Evolutionary conservation across 2,329 filamentous ascomycete species (phyloP).

Genomic region (Claviceps sp.): DNA sequence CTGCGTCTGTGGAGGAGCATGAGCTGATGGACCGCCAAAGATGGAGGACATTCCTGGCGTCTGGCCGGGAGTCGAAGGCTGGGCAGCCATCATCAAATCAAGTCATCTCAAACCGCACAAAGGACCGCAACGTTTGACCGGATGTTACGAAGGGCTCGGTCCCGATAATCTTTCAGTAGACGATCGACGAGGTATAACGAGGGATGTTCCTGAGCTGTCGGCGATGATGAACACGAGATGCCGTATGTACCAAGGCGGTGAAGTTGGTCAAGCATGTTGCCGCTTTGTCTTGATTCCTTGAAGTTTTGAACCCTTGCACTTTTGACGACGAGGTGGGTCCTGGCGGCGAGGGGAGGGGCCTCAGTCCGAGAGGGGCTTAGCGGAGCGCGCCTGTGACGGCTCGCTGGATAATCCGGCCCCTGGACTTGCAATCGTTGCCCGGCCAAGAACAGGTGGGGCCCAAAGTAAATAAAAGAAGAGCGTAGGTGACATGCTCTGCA

Average conservation of each 20-base stretch:
- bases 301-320: background rate
- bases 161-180: background rate
- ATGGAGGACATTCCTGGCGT: slow-evolving; percentile 28
- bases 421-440: slow-evolving; percentile 18
- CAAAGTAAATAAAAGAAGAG: slow-evolving; percentile 34
- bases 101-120: slow-evolving; percentile 5
- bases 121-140: background rate
- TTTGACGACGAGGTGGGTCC: background rate
- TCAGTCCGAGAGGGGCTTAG: slow-evolving; percentile 1
- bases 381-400: background rate
- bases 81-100: slow-evolving; percentile 23
- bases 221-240: background rate
- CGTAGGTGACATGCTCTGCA: slow-evolving; percentile 9
- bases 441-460: slow-evolving; percentile 21
- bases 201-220: background rate
- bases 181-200: background rate
- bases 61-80: slow-evolving; percentile 32
- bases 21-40: slow-evolving; percentile 29
- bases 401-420: slow-evolving; percentile 6
- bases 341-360: background rate
- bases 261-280: background rate
- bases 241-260: background rate
- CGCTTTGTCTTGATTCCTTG: too few species aligned
- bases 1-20: slow-evolving; percentile 14
- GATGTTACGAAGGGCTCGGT: background rate